Evolutionary conservation across 2,329 filamentous ascomycete genomes (phyloP), one percentile per base, ranked within the genome.

Genomic region (Stagonosporopsis chrysanthemi): DNA sequence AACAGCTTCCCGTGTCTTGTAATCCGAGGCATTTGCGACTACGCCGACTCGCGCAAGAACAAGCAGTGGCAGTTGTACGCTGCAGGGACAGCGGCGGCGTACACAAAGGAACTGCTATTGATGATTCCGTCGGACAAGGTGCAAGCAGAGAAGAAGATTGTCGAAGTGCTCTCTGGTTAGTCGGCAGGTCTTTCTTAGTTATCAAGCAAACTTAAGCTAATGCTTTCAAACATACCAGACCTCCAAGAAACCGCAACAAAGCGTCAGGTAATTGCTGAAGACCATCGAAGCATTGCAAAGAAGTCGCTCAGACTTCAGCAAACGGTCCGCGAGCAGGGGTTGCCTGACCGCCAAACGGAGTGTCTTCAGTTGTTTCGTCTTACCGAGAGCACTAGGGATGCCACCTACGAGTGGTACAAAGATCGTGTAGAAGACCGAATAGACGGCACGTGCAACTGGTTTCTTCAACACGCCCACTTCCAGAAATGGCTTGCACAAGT

Each of bases 361-460:
- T 67, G 63, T 48, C 63, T 65, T 40, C 63, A 67, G n/a, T 50
- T 64, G 48, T 67, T 67, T 36, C 63, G 63, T 42, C 57, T 67
- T 19, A 63, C 63, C 6, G 53, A 58, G 36, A 62, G 50, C 55
- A 56, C 29, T 11, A 17, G 59, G 38, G 56, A 64, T 56, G 49
- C 53, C 22, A 65, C 63, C n/a, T 67, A 67, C 52, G 60, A 66
- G 51, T 63, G 53, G 58, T 67, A 60, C 49, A 67, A 67, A 40
- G 61, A 61, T 36, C 57, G 63, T 26, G 55, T 66, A 24, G 61
- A 62, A 53, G 53, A 61, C 2, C 56, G 61, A 39, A 55, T 64
- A 53, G 51, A 65, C 47, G 65, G 58, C 46, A 67, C 64, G 42
- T 65, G 65, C 49, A 56, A 51, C 33, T 67, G 61, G 63, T 53